Evolutionary conservation across 75 land plant species (phyloP).

Genomic region (Isoetes taiwanensis): DNA sequence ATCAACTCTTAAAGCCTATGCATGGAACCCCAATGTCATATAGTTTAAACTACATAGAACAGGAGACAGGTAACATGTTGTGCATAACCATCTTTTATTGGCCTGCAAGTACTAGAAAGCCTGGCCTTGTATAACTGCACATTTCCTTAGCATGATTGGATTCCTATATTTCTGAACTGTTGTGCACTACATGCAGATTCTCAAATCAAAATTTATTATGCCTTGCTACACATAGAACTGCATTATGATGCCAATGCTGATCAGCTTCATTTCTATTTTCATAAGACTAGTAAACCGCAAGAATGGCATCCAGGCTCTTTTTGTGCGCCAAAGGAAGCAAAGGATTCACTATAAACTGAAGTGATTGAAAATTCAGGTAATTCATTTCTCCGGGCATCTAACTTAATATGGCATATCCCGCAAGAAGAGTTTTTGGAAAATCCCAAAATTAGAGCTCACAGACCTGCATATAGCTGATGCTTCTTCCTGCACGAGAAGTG

Average conservation of each 20-base stretch:
- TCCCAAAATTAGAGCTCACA: neutral
- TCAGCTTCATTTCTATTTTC: too few species aligned
- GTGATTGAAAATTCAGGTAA: neutral
- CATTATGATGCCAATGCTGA: too few species aligned
- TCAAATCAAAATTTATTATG: too few species aligned
- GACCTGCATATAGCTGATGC: conserved; percentile 63
- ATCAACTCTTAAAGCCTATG: neutral
- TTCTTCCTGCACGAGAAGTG: conserved; percentile 46
- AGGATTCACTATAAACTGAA: neutral
- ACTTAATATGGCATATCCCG: neutral
- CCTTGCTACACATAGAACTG: too few species aligned
- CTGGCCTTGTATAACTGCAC: too few species aligned
- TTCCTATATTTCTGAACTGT: too few species aligned
- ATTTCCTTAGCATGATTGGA: too few species aligned
- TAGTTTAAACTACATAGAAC: neutral
- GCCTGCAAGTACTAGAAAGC: too few species aligned
- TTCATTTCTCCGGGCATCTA: neutral
- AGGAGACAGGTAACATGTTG: neutral
- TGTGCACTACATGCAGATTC: too few species aligned
- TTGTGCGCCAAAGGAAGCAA: neutral
- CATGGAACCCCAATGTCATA: neutral
- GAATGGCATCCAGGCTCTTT: neutral
- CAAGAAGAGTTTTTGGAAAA: neutral
- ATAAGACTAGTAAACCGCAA: neutral
- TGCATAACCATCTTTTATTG: too few species aligned